phyloP scores from a whole-genome alignment of 169 alveolate species.

The Cryptosporidium parvum region DNA sequence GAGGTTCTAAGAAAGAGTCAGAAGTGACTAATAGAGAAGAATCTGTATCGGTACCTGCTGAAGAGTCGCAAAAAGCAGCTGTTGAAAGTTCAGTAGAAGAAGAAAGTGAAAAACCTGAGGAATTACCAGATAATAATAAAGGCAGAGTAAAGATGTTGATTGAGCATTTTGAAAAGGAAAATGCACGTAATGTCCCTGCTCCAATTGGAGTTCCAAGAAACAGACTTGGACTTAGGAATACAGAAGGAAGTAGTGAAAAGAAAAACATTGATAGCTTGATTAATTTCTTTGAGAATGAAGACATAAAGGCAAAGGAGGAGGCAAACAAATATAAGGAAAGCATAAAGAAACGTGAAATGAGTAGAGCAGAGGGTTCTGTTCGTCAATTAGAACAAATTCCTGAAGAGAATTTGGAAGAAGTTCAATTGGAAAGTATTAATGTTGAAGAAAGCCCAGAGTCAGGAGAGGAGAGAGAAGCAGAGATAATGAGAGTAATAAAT shows the following conservation, averaged over 20 bases:
- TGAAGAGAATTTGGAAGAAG: neutral
- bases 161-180: slow-evolving; percentile 35
- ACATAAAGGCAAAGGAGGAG: slow-evolving; percentile 21
- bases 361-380: neutral
- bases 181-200: neutral
- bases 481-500: neutral
- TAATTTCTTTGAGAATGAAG: slow-evolving; percentile 45
- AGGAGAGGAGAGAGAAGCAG: neutral
- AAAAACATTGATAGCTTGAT: slow-evolving; percentile 26
- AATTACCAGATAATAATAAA: neutral
- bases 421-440: neutral
- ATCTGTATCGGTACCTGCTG: neutral
- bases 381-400: neutral
- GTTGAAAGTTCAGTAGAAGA: neutral
- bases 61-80: neutral
- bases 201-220: slow-evolving; percentile 24
- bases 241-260: neutral
- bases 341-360: neutral
- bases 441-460: slow-evolving; percentile 21
- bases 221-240: slow-evolving; percentile 13
- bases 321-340: neutral
- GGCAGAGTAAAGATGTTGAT: slow-evolving; percentile 47
- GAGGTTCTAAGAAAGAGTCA: neutral
- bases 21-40: neutral
- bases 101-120: neutral